Conservation (phyloP, 2,329 filamentous ascomycete genomes). For the Onygenales sp. region DNA sequence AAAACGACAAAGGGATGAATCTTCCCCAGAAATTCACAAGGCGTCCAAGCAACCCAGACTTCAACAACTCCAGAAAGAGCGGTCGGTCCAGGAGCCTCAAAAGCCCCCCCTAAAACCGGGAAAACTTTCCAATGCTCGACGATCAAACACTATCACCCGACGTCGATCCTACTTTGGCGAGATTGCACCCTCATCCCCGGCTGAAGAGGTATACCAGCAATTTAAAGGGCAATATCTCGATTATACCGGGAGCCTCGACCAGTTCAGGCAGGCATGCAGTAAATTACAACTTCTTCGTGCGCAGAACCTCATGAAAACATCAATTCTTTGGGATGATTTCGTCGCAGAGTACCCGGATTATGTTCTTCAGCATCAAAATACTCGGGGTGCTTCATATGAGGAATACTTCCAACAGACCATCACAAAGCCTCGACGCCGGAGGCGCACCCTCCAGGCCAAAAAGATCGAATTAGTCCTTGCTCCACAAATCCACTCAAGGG, state of each 20-base stretch:
- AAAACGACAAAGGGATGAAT: neutral
- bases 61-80: too few species aligned
- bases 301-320: conserved; percentile 22
- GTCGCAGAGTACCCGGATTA: conserved; percentile 32
- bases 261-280: conserved; percentile 31
- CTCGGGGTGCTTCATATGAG: conserved; percentile 20
- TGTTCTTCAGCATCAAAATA: neutral
- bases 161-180: neutral
- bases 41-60: neutral
- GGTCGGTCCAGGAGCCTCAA: too few species aligned
- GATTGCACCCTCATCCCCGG: neutral
- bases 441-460: conserved; percentile 26
- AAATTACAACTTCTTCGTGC: conserved; percentile 25
- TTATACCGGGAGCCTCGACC: conserved; percentile 28
- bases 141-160: neutral
- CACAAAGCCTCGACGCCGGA: conserved; percentile 24
- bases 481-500: conserved; percentile 8
- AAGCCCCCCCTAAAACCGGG: too few species aligned
- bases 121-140: neutral
- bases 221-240: conserved; percentile 31
- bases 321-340: conserved; percentile 38
- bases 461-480: conserved; percentile 22
- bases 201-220: conserved; percentile 21
- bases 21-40: neutral
- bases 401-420: conserved; percentile 28